Percentiles rank a stretch among this genome's conserved stretches.
These are phyloP conservation scores for Dalbergia cultrata DNA, from an alignment of 306 rosid genomes.

Conservation along the genomic window DNA sequence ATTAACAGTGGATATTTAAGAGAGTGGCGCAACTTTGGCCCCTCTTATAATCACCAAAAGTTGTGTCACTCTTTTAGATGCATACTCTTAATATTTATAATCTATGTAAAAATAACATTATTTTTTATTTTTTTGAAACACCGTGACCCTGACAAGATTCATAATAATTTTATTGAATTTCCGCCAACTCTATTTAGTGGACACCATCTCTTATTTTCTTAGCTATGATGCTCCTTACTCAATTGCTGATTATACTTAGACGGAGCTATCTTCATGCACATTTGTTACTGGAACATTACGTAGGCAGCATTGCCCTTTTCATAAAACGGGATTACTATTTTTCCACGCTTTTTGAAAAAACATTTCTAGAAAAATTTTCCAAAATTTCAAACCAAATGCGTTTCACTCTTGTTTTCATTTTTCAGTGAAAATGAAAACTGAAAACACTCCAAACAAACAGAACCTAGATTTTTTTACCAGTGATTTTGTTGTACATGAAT, in stretches of 20 bases:
- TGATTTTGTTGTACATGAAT: conserved; percentile 19
- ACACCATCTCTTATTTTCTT: conserved; percentile 18
- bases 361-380: too few relatives aligned
- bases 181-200: not conserved
- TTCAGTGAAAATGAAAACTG: too few relatives aligned
- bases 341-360: too few relatives aligned
- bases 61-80: too few relatives aligned
- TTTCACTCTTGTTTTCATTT: too few relatives aligned
- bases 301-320: not conserved
- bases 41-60: too few relatives aligned
- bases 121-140: not conserved
- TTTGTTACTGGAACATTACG: not conserved
- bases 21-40: too few relatives aligned
- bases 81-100: too few relatives aligned
- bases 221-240: not conserved
- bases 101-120: too few relatives aligned
- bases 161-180: conserved; percentile 13
- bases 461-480: not conserved
- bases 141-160: conserved; percentile 16
- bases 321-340: not conserved
- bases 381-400: too few relatives aligned
- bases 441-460: too few relatives aligned
- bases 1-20: too few relatives aligned
- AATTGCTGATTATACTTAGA: conserved; percentile 8
- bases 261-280: conserved; percentile 23